Base-by-base conservation (phyloP, 257 asterid species). In the Ocimum tenuiflorum region DNA sequence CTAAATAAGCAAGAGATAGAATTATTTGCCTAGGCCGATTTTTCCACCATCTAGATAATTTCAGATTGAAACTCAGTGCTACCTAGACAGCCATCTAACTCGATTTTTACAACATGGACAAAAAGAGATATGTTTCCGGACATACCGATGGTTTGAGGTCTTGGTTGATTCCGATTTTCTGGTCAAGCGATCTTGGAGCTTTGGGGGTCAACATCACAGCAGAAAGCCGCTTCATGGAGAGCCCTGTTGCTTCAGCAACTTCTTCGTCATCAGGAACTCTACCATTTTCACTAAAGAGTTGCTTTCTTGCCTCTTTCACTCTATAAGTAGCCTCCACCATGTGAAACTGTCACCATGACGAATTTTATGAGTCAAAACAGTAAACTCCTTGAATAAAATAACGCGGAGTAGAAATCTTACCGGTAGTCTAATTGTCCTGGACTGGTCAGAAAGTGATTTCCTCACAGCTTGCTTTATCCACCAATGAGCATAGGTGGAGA, bases 401-500 rank as follows among this genome's bases (percentile, higher is more conserved):
- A 65, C 0, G 9, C 19, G 42, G 36, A 38, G 66, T 51, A 33
- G 69, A 68, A 67, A 33, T 63, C 81, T 56, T 79, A 87, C 91
- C 8, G 95, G 95, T 49, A 87, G 70, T 61, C 95, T 68, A 60
- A 86, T 86, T 36, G 77, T 83, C 75, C 90, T 78, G 14, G 88
- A 86, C 60, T 80, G 94, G 55, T 86, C 90, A 19, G 94, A 86
- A 56, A 86, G 94, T 33, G 88, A 81, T 68, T 79, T 86, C 13
- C 94, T 75, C 65, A 86, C 88, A 9, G 94, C 85, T 77, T 91
- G 96, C 67, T 83, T 88, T 57, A 91, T 91, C 98, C 98, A 91
- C 98, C 98, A 91, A 76, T 88, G 96, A 64, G 98, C 98, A 65
- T 91, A 91, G 52, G 98, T 91, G 45, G 96, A 91, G 83, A 91